Conservation (phyloP, 2,329 filamentous ascomycete species). For the Xylariales sp. region DNA sequence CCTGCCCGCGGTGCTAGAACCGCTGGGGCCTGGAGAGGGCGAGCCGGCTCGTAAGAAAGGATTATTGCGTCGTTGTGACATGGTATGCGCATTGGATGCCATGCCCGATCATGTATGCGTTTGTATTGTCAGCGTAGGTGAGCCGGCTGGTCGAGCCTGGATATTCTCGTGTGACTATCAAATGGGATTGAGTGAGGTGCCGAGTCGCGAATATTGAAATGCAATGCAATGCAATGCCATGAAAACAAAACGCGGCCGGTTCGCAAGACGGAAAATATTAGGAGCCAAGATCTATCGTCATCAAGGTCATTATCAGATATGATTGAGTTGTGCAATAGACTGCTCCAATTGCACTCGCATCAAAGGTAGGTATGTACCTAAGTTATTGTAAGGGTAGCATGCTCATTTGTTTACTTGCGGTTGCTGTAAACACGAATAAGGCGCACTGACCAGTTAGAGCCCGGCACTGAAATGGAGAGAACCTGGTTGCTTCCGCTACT, state of each 20-base stretch:
- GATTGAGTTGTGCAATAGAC: neutral
- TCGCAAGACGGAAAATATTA: slow-evolving; percentile 3
- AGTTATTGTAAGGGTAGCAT: no score
- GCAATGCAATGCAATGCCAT: slow-evolving; percentile 8
- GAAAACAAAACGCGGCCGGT: no score
- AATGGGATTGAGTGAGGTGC: no score
- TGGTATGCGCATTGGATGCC: slow-evolving; percentile 36
- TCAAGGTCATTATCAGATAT: slow-evolving; percentile 2
- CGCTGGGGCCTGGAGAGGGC: slow-evolving; percentile 56
- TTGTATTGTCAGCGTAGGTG: no score
- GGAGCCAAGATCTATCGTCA: slow-evolving; percentile 7
- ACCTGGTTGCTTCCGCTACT: neutral
- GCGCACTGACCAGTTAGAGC: neutral
- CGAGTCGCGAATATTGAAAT: no score
- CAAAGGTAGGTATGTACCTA: no score
- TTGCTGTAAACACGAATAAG: slow-evolving; percentile 6
- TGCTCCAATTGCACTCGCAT: neutral
- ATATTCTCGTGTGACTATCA: no score
- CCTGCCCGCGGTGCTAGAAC: slow-evolving; percentile 36
- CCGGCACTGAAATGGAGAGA: no score
- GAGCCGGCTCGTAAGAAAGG: slow-evolving; percentile 70
- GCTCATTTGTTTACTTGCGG: slow-evolving; percentile 8
- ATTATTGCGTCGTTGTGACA: slow-evolving; percentile 72
- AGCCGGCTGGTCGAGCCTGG: no score
- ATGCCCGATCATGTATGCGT: neutral